phyloP scores from a whole-genome alignment of 306 rosid species.

The Medicago lupulina region DNA sequence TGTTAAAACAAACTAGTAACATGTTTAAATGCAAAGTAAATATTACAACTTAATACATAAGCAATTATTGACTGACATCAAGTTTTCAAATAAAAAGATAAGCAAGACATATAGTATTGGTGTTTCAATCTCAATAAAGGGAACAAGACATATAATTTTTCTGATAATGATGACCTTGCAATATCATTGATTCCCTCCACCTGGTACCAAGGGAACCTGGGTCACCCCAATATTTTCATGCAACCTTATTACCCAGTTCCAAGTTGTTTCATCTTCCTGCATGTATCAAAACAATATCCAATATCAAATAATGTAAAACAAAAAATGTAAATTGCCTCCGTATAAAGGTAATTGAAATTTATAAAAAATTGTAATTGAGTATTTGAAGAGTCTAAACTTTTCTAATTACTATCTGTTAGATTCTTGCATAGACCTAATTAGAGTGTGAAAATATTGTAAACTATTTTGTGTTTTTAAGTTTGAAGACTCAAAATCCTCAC shows the following conservation, averaged over 20 bases:
- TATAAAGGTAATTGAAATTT: neutral
- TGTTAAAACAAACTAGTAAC: neutral
- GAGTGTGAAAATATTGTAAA: too few relatives aligned
- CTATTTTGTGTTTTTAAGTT: too few relatives aligned
- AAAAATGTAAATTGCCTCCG: too few relatives aligned
- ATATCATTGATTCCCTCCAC: conserved; percentile 63
- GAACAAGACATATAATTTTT: conserved; percentile 19
- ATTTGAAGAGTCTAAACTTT: too few relatives aligned
- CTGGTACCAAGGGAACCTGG: conserved; percentile 56
- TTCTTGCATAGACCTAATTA: too few relatives aligned
- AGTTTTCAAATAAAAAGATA: neutral
- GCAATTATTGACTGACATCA: neutral
- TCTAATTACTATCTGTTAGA: too few relatives aligned
- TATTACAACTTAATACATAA: neutral
- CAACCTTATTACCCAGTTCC: conserved; percentile 73
- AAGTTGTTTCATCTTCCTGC: conserved; percentile 78
- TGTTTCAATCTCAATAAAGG: neutral
- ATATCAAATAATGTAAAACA: neutral
- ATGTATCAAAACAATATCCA: conserved; percentile 20
- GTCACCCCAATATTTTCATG: conserved; percentile 62
- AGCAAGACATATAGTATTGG: neutral
- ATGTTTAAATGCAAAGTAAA: neutral
- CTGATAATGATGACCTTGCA: conserved; percentile 48
- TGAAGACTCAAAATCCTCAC: too few relatives aligned
- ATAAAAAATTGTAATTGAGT: too few relatives aligned